Base-by-base conservation (phyloP, 306 rosid genomes). In the Fragaria nilgerrensis region DNA sequence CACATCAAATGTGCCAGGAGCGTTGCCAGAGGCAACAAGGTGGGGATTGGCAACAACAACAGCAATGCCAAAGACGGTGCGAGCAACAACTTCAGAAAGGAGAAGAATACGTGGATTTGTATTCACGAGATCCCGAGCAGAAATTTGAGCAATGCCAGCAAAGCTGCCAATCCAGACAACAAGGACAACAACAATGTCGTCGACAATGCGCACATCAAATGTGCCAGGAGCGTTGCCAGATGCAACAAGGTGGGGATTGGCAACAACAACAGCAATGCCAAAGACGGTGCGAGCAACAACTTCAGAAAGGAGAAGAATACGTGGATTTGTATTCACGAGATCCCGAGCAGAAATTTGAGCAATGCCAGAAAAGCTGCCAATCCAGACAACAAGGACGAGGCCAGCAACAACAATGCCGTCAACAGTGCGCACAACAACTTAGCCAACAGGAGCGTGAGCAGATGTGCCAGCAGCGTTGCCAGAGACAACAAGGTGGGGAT, bases 201-300 rank as follows among this genome's bases (percentile, higher is more conserved):
- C 47, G 11, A 3, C 70, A 65, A 19, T 65, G 70, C 25, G 70
- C 70, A 34, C 45, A 17, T 9, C 70, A 65, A 0, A 65, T 65
- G 13, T 65, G 70, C 45, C 70, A 34, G 5, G 6, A 65, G 14
- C 70, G 70, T 1, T 65, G 70, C 45, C 70, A 65, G 5, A 65
- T 12, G 25, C 45, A 65, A 20, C 14, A 7, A 17, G 9, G 70
- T 34, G 23, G 70, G 13, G 45, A 36, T 1, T 22, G 64, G 64
- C 34, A 58, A 22, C 34, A 58, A 23, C 25, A 34, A 1, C 70
- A 65, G 2, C 70, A 19, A 0, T 65, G 70, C 15, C 47, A 36
- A 65, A 65, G 47, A 19, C 37, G 70, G 45, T 61, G 56, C 56
- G 44, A 73, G 58, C 43, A 45, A 36, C 76, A 50, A 52, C 44